Evolutionary conservation across 2,329 filamentous ascomycete species (phyloP).

Genomic region (Sporothrix curviconia): DNA sequence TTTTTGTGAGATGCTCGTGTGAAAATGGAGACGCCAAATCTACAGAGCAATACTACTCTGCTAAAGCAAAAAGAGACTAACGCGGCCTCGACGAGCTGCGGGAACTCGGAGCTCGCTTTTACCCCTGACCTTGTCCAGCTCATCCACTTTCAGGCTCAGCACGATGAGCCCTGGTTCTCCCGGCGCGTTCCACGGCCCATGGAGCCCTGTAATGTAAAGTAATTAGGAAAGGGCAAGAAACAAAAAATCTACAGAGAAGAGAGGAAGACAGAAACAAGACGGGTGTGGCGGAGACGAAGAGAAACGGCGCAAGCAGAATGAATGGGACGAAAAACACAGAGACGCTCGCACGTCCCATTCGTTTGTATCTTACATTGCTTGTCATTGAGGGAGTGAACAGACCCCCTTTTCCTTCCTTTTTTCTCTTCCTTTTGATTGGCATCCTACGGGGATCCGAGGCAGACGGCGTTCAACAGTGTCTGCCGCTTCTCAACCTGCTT

Average conservation of each 20-base stretch:
- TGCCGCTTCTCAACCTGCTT: too few relatives aligned
- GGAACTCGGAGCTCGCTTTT: too few relatives aligned
- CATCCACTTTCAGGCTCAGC: too few relatives aligned
- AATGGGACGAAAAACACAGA: not conserved
- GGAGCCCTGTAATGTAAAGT: not conserved
- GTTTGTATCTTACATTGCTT: too few relatives aligned
- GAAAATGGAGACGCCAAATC: too few relatives aligned
- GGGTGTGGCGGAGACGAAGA: not conserved
- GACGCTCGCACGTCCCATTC: conserved; percentile 3
- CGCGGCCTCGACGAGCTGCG: too few relatives aligned
- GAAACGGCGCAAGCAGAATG: not conserved
- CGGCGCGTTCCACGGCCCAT: not conserved
- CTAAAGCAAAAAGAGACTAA: too few relatives aligned
- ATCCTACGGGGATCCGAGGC: conserved; percentile 5
- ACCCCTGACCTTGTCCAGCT: too few relatives aligned
- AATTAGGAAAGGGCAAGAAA: not conserved
- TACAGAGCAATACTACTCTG: too few relatives aligned
- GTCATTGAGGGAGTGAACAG: too few relatives aligned
- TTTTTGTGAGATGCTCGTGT: too few relatives aligned
- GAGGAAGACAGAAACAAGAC: not conserved
- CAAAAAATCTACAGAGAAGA: not conserved
- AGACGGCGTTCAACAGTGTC: conserved; percentile 6
- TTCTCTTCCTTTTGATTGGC: not conserved
- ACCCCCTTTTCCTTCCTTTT: not conserved
- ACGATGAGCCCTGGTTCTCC: not conserved